A percentile compares a stretch with the other conserved stretches of the same genome.
phyloP scores from a whole-genome alignment of 345 rosid genomes.

The Aegle marmelos region DNA sequence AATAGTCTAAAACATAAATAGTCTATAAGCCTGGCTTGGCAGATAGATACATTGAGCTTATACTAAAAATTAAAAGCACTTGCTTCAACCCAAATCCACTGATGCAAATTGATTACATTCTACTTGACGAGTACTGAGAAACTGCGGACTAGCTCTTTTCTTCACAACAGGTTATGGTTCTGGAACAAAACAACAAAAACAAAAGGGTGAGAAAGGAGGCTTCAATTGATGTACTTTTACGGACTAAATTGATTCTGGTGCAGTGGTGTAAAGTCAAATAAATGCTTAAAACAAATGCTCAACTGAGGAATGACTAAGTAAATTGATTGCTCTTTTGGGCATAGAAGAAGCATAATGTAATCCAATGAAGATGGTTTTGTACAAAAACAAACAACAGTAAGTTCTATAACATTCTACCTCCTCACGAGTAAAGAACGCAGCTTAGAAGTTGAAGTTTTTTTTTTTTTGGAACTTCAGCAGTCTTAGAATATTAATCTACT shows the following conservation, averaged over 20 bases:
- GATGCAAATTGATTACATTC: background rate
- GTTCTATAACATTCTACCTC: background rate
- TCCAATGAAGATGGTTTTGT: too few species aligned
- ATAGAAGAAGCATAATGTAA: too few species aligned
- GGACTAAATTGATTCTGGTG: too few species aligned
- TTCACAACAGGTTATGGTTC: slow-evolving; percentile 36
- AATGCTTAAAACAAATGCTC: too few species aligned
- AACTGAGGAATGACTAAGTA: too few species aligned
- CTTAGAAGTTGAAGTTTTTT: background rate
- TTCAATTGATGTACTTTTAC: background rate
- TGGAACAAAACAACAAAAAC: slow-evolving; percentile 15
- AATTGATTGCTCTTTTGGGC: too few species aligned
- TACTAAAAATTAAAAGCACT: background rate
- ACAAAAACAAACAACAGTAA: too few species aligned
- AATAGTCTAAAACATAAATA: too few species aligned
- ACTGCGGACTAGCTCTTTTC: slow-evolving; percentile 18
- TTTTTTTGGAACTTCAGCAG: background rate
- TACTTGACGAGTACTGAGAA: slow-evolving; percentile 7
- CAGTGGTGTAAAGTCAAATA: too few species aligned
- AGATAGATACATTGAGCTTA: background rate
- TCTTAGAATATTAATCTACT: background rate
- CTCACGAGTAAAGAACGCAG: background rate
- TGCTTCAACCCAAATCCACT: background rate
- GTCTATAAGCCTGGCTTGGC: background rate
- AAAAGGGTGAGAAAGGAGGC: background rate